Evolutionary conservation across 768 basidiomycete genomes (phyloP).

Genomic region (Krasilnikovozyma curviuscula): DNA sequence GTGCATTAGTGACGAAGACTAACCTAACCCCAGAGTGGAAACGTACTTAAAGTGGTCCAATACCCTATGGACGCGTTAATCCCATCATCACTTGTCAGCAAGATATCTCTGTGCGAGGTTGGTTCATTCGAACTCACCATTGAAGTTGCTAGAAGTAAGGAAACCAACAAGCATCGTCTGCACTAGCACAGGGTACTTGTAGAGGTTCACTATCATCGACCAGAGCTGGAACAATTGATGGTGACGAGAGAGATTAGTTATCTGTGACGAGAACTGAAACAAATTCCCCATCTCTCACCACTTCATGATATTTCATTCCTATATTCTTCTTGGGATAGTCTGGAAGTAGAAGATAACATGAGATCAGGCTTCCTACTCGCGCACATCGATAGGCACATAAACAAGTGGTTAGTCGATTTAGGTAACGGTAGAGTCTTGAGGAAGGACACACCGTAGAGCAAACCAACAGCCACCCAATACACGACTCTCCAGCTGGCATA

Average conservation of each 20-base stretch:
- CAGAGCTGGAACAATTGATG: slow-evolving; percentile 21
- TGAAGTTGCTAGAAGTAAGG: slow-evolving; percentile 30
- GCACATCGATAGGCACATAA: too few species aligned
- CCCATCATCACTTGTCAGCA: too few species aligned
- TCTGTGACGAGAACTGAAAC: not conserved
- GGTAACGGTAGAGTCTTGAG: too few species aligned
- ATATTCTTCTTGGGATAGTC: slow-evolving; percentile 51
- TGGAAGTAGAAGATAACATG: slow-evolving; percentile 43
- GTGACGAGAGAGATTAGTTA: not conserved
- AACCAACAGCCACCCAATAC: slow-evolving; percentile 56
- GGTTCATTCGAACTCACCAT: too few species aligned
- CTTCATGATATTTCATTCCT: slow-evolving; percentile 44
- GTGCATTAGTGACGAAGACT: too few species aligned
- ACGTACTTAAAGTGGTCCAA: too few species aligned
- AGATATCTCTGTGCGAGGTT: too few species aligned
- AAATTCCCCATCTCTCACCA: slow-evolving; percentile 13
- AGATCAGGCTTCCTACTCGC: slow-evolving; percentile 13
- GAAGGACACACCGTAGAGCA: too few species aligned
- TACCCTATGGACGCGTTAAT: too few species aligned
- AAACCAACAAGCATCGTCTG: slow-evolving; percentile 40
- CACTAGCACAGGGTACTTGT: slow-evolving; percentile 59
- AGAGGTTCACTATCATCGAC: slow-evolving; percentile 56
- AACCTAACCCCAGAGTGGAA: too few species aligned
- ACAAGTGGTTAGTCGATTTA: too few species aligned
- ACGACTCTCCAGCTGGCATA: slow-evolving; percentile 52